Evolutionary conservation across 192 early-diverging fungal genomes (phyloP).

Genomic region (Umbelopsis sp.): DNA sequence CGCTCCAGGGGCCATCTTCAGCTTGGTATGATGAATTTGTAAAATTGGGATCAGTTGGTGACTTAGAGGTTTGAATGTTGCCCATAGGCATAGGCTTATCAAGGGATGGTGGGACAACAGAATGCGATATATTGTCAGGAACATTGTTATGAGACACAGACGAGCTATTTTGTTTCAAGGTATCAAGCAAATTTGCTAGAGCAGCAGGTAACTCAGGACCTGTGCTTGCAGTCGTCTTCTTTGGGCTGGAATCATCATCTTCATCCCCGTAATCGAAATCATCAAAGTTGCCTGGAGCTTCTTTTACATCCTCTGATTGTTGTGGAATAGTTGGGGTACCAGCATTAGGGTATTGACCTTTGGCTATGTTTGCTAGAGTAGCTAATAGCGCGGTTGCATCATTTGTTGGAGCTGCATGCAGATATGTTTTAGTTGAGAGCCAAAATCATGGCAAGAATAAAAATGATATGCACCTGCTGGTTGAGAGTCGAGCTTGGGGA

Average conservation of each 20-base stretch:
- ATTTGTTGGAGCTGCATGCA: not conserved
- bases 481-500: not conserved
- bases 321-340: not conserved
- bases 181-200: constrained; percentile 17
- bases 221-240: not conserved
- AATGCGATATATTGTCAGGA: constrained; percentile 10
- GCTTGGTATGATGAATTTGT: not conserved
- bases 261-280: constrained; percentile 12
- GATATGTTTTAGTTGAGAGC: not conserved
- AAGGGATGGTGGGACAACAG: not conserved
- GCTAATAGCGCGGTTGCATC: not conserved
- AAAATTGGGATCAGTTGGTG: not conserved
- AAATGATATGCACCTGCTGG: not conserved
- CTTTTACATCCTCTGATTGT: not conserved
- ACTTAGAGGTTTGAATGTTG: not conserved
- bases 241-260: not conserved
- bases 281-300: not conserved
- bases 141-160: constrained; percentile 15
- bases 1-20: not conserved
- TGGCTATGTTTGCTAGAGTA: constrained; percentile 9
- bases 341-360: not conserved
- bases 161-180: constrained; percentile 18
- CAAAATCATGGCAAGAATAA: not conserved
- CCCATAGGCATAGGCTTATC: not conserved
- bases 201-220: constrained; percentile 4